Conservation (phyloP, 1,284 basidiomycete genomes). For the Malassezia globosa region DNA sequence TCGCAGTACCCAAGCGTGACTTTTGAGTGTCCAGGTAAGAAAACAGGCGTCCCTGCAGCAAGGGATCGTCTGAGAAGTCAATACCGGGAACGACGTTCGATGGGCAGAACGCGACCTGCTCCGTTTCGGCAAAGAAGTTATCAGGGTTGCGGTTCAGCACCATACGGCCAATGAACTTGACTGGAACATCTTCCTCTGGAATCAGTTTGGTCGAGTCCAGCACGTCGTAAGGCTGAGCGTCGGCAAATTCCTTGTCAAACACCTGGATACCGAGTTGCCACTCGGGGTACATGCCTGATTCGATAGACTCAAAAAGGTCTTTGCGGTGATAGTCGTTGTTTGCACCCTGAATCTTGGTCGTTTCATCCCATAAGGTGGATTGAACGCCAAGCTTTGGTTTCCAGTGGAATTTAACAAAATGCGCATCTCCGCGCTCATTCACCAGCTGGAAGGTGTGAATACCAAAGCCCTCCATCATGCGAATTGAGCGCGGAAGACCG, state of each 20-base stretch:
- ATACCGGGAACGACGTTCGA: slow-evolving; percentile 74
- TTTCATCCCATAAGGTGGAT: slow-evolving; percentile 41
- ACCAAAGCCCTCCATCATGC: slow-evolving; percentile 55
- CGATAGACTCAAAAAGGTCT: slow-evolving; percentile 39
- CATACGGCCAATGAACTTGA: slow-evolving; percentile 71
- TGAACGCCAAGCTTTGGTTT: slow-evolving; percentile 54
- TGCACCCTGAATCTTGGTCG: slow-evolving; percentile 44
- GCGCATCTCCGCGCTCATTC: slow-evolving; percentile 67
- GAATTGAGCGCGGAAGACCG: slow-evolving; percentile 70
- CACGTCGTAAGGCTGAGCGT: slow-evolving; percentile 52
- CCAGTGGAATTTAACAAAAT: slow-evolving; percentile 68
- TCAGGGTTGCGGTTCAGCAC: slow-evolving; percentile 73
- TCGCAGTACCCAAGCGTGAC: slow-evolving; percentile 57
- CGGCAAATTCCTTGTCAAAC: slow-evolving; percentile 4
- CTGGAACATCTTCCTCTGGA: slow-evolving; percentile 57
- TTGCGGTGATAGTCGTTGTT: slow-evolving; percentile 49
- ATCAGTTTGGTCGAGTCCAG: slow-evolving; percentile 66
- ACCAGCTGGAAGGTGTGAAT: slow-evolving; percentile 86
- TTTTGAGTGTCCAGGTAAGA: slow-evolving; percentile 57
- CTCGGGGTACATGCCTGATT: slow-evolving; percentile 33
- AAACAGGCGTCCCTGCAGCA: slow-evolving; percentile 82
- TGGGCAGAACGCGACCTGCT: slow-evolving; percentile 67
- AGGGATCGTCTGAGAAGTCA: slow-evolving; percentile 76
- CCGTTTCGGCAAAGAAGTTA: slow-evolving; percentile 52
- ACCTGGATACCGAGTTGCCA: slow-evolving; percentile 28